Evolutionary conservation across 176 grass and related monocot species (phyloP), one percentile per base, ranked within the genome.

Genomic region (Carex parvula): DNA sequence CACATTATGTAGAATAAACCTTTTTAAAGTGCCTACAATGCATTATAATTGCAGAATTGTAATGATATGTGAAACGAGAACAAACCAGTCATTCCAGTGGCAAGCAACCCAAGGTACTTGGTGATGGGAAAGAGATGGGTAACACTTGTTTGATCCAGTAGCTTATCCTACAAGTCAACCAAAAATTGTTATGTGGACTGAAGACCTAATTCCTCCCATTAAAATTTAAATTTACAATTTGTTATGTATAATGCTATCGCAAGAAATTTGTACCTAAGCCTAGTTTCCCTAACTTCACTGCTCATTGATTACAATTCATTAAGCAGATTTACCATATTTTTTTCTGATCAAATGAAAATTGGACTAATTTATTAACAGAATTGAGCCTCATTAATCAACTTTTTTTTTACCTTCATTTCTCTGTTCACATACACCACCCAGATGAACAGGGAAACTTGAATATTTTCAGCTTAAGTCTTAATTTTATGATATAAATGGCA

Each of bases 81-180:
- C 57, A 84, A 85, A 94, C 97, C 97, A 96, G 93, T 96, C 63
- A 96, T 92, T 71, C 97, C 97, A 22, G 97, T 99, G 29, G 97
- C 97, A 33, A 99, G 85, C 83, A 99, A 86, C 30, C 97, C 97
- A 60, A 92, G 76, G 41, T 87, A 92, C 83, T 99, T 92, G 7
- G 97, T 99, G 54, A 99, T 92, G 16, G 90, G 81, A 85, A 96
- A 96, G 44, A 99, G 70, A 82, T 99, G 93, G 0, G 93, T 91
- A 80, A 99, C 90, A 76, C 97, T 99, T 18, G 85, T 89, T 65
- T 99, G 90, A 83, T 99, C 97, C 77, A 99, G 85, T 74, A 99
- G 84, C 42, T 99, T 99, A 70, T 99, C 97, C 97, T 99, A 33
- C 80, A 94, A 83, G 30, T n/a, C 35, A 64, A 81, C 18, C 24